Percentiles rank a stretch among this genome's conserved stretches.
phyloP scores from a whole-genome alignment of 805 yeast species.

The Metschnikowia koreensis region DNA sequence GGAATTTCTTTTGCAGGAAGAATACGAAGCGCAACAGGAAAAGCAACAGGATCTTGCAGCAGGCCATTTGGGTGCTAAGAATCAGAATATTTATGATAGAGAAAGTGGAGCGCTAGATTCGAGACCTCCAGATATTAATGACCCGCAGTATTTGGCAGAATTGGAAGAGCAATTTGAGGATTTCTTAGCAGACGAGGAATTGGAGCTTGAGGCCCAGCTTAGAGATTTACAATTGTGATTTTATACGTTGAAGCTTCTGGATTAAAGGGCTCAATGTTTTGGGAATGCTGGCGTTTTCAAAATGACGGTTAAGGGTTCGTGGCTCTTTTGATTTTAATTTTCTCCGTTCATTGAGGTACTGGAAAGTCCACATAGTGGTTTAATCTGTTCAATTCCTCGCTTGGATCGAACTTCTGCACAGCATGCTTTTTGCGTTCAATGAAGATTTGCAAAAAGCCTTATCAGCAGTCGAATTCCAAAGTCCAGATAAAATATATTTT shows the following conservation, averaged over 20 bases:
- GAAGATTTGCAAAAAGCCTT: too few species aligned
- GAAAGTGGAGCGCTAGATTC: neutral
- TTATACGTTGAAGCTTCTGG: neutral
- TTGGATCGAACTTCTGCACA: too few species aligned
- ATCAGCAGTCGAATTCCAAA: too few species aligned
- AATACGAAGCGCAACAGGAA: neutral
- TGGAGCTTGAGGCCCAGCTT: constrained; percentile 20
- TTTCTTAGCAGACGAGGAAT: constrained; percentile 15
- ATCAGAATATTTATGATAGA: too few species aligned
- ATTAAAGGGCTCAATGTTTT: neutral
- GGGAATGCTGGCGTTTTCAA: neutral
- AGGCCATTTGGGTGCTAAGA: neutral
- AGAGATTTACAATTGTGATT: constrained; percentile 10
- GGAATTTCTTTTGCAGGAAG: constrained; percentile 11
- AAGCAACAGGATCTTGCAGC: neutral
- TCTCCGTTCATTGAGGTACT: too few species aligned
- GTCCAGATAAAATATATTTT: too few species aligned
- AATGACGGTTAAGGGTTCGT: too few species aligned
- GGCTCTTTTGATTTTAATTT: too few species aligned
- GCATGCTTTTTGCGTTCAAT: too few species aligned
- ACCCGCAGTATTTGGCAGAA: constrained; percentile 1
- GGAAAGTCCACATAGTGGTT: too few species aligned
- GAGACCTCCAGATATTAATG: neutral
- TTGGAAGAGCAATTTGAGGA: constrained; percentile 18
- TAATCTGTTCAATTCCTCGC: too few species aligned